Conservation (phyloP, 805 yeast species). For the Pichia manshurica region DNA sequence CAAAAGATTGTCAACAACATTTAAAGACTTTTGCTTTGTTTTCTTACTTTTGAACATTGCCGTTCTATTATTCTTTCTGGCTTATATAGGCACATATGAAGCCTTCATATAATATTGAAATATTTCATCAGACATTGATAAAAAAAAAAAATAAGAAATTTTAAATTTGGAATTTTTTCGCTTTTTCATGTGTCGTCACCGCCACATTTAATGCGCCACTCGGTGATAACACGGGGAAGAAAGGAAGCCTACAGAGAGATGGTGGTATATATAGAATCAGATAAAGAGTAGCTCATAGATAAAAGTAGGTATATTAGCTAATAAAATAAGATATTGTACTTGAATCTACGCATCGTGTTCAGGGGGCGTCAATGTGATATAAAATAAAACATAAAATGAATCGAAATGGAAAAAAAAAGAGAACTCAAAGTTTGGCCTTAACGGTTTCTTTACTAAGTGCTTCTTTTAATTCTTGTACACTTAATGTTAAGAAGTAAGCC, state of each 20-base stretch:
- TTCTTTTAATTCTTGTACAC: slow-evolving; percentile 77
- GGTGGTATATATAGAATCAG: no score
- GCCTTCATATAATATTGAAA: no score
- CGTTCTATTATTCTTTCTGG: no score
- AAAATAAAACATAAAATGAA: no score
- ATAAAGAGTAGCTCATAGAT: no score
- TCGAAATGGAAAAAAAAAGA: neutral
- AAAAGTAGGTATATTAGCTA: no score
- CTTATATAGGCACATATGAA: no score
- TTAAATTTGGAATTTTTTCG: neutral
- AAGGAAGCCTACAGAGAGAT: no score
- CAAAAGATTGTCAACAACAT: slow-evolving; percentile 25
- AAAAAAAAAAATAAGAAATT: neutral
- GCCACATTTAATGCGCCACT: neutral
- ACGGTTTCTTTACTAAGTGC: slow-evolving; percentile 36
- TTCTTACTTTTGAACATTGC: slow-evolving; percentile 19
- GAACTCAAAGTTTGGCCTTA: slow-evolving; percentile 19
- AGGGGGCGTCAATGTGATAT: no score
- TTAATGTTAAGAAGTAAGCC: slow-evolving; percentile 62
- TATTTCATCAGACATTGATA: neutral
- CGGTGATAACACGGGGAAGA: no score
- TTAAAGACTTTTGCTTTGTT: slow-evolving; percentile 18
- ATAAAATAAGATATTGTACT: no score
- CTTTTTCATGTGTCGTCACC: slow-evolving; percentile 1
- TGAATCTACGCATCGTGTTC: no score